Evolutionary conservation across 345 rosid species (phyloP), one percentile per base, ranked within the genome.

Genomic region (Gossypium stocksii): DNA sequence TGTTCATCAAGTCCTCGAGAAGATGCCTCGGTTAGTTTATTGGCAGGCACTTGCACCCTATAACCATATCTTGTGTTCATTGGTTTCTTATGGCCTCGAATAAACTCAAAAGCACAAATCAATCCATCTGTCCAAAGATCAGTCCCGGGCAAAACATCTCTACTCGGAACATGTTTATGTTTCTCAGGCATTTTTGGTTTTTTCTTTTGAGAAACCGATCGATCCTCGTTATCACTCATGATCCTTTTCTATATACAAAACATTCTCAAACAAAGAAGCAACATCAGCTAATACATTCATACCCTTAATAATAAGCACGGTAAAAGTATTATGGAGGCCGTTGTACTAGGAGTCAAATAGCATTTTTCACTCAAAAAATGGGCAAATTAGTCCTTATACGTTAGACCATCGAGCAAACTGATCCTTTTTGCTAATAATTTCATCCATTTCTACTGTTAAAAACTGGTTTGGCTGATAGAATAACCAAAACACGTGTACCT

Each of bases 81-180:
- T 8, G 82, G 61, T 74, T 78, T 82, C 76, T 19, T 86, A 27
- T 38, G 84, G 58, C 85, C 89, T 70, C 86, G 82, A 45, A 90
- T 79, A 66, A 83, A 90, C 71, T 93, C 98, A 81, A 91, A 94
- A 77, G 96, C 98, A 53, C 94, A 92, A 25, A 95, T 87, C 71
- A 95, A 90, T 74, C 99, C 99, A 74, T 91, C 95, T 13, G 77
- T 87, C 99, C 99, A 95, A 44, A 89, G 87, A 70, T 88, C 91
- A 82, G 82, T 82, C 54, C 80, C 82, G 19, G 90, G 87, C 10
- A 49, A 52, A 38, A 73, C 77, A 80, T 87, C 95, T 80, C 79
- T 76, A 59, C 60, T 76, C 25, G 66, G 25, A 45, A 51, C 46
- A 25, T 57, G 52, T 70, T 27, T 76, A 74, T 69, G 73, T 46